Evolutionary conservation across 2,329 filamentous ascomycete genomes (phyloP).

Genomic region (Monosporascus sp.): DNA sequence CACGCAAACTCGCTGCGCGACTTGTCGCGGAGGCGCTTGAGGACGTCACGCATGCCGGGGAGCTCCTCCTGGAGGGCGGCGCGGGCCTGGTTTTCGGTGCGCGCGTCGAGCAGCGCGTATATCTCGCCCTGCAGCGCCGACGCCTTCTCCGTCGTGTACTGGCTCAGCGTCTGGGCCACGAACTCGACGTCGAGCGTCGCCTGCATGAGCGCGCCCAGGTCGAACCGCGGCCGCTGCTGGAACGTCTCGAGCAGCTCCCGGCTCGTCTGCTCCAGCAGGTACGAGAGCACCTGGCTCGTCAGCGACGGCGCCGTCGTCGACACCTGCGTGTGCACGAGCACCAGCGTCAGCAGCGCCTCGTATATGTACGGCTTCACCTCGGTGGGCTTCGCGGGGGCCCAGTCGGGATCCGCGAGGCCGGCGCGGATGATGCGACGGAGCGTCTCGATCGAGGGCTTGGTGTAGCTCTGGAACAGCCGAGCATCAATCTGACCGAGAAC

Average conservation of each 20-base stretch:
- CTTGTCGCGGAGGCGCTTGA: slow-evolving; percentile 78
- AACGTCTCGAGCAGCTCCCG: slow-evolving; percentile 79
- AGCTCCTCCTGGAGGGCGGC: slow-evolving; percentile 77
- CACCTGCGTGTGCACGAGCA: slow-evolving; percentile 87
- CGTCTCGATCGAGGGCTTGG: slow-evolving; percentile 64
- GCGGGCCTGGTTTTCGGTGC: slow-evolving; percentile 83
- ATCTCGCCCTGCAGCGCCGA: slow-evolving; percentile 81
- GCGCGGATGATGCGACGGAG: slow-evolving; percentile 65
- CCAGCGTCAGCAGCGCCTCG: slow-evolving; percentile 75
- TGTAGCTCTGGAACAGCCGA: slow-evolving; percentile 89
- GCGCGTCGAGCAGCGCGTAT: slow-evolving; percentile 82
- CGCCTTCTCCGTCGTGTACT: slow-evolving; percentile 81
- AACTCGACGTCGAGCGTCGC: slow-evolving; percentile 97
- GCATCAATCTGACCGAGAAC: slow-evolving; percentile 87
- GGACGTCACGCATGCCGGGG: slow-evolving; percentile 78
- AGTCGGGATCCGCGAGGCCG: slow-evolving; percentile 66
- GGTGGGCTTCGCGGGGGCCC: slow-evolving; percentile 66
- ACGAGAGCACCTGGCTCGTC: slow-evolving; percentile 75
- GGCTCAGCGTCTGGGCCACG: slow-evolving; percentile 83
- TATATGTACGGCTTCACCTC: slow-evolving; percentile 88
- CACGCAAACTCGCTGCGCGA: slow-evolving; percentile 86
- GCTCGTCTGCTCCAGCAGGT: slow-evolving; percentile 78
- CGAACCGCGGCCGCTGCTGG: slow-evolving; percentile 58
- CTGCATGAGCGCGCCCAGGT: slow-evolving; percentile 83
- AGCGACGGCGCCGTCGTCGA: slow-evolving; percentile 73